A percentile compares a stretch with the other conserved stretches of the same genome.
phyloP scores from a whole-genome alignment of 768 basidiomycete genomes.

The Agaricus subrufescens region DNA sequence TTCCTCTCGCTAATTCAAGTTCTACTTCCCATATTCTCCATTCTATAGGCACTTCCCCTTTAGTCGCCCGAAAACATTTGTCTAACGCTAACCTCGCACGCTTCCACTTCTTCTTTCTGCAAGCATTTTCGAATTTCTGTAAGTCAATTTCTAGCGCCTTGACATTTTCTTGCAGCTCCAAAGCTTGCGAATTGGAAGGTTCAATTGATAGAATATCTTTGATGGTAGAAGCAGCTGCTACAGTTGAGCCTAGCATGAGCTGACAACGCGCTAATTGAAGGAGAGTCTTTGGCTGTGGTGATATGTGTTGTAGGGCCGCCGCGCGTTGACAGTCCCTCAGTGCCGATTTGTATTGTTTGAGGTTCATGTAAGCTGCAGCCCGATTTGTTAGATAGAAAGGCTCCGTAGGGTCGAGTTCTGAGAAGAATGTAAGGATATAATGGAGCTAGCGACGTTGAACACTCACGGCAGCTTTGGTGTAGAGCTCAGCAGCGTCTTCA shows the following conservation, averaged over 20 bases:
- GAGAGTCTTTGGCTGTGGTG: conserved; percentile 65
- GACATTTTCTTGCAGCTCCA: conserved; percentile 59
- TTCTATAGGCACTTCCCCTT: conserved; percentile 69
- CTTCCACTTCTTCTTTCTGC: conserved; percentile 63
- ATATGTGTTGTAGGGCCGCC: conserved; percentile 50
- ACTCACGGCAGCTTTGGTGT: conserved; percentile 68
- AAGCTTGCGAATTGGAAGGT: conserved; percentile 52
- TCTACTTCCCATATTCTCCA: conserved; percentile 82
- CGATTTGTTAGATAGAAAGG: conserved; percentile 81
- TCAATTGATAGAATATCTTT: conserved; percentile 57
- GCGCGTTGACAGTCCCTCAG: conserved; percentile 79
- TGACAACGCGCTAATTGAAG: conserved; percentile 83
- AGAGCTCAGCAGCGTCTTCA: conserved; percentile 64
- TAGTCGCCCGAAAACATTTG: conserved; percentile 66
- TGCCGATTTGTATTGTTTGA: conserved; percentile 72
- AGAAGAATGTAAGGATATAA: neutral
- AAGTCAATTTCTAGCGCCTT: conserved; percentile 61
- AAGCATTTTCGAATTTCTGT: conserved; percentile 54
- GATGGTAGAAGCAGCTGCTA: conserved; percentile 63
- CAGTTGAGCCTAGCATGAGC: conserved; percentile 67
- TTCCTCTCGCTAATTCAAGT: conserved; percentile 65
- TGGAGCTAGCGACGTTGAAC: neutral
- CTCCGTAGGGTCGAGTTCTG: conserved; percentile 60
- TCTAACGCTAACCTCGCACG: conserved; percentile 76
- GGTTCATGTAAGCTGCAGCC: conserved; percentile 79